Conservation (phyloP, 805 yeast genomes). For the Pichia sporocuriosa region DNA sequence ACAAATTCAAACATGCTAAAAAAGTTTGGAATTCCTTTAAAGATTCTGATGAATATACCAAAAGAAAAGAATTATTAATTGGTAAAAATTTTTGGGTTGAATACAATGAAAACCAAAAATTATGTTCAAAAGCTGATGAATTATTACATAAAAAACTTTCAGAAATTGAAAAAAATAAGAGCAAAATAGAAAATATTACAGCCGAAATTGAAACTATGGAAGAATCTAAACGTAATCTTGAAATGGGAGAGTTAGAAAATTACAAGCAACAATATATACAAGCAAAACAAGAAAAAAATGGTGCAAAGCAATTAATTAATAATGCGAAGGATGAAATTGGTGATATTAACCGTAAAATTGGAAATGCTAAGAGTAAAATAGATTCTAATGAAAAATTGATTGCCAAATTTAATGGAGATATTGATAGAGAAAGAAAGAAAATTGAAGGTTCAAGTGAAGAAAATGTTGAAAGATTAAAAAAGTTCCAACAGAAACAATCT, state of each 20-base stretch:
- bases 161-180: slow-evolving; percentile 1
- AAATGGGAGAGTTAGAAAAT: slow-evolving; percentile 8
- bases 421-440: slow-evolving; percentile 31
- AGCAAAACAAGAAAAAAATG: background rate
- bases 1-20: slow-evolving; percentile 37
- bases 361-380: slow-evolving; percentile 14
- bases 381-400: slow-evolving; percentile 1
- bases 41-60: slow-evolving; percentile 35
- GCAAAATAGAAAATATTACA: background rate
- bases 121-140: slow-evolving; percentile 19
- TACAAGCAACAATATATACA: background rate
- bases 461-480: slow-evolving; percentile 30
- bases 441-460: slow-evolving; percentile 40
- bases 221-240: slow-evolving; percentile 9
- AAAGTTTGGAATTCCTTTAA: slow-evolving; percentile 33
- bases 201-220: slow-evolving; percentile 11
- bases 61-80: slow-evolving; percentile 33
- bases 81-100: slow-evolving; percentile 48
- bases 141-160: slow-evolving; percentile 3
- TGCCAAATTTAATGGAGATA: slow-evolving; percentile 16
- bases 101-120: slow-evolving; percentile 24
- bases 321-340: slow-evolving; percentile 13
- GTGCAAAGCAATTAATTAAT: slow-evolving; percentile 12
- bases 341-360: slow-evolving; percentile 4
- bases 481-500: slow-evolving; percentile 15